Evolutionary conservation across 2,329 filamentous ascomycete genomes (phyloP), one percentile per base, ranked within the genome.

Genomic region (Emergomyces orientalis): DNA sequence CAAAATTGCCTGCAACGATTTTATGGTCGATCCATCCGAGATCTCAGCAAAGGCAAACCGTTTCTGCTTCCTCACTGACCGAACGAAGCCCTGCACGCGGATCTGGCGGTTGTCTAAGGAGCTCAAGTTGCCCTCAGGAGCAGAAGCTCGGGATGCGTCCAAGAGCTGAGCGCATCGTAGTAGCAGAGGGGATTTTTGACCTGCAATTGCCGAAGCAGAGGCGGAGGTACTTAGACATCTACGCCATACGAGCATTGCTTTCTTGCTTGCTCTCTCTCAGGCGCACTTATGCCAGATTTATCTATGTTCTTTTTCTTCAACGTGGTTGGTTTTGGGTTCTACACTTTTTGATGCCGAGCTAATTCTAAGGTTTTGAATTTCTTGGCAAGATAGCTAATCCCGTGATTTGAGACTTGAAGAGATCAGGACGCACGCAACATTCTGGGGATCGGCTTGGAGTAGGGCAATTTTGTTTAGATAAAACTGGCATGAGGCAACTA

Each of bases 21-120:
- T 81, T 68, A 90, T 80, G 51, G 89, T 91, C 14, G 91, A 95
- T 54, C 94, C 94, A 79, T 99, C 94, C 13, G 88, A 88, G 60
- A 97, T 81, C 64, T 91, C 85, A 60, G 92, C 88, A 77, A 99
- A 97, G 5, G 88, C 87, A 64, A 88, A 81, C 27, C 83, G 83
- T 74, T 97, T 96, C 80, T 95, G 91, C 74, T 90, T 89, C 65
- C 93, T 84, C 64, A 96, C 87, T 3, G 90, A 93, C 66, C 90
- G 85, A 62, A 97, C 82, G 78, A 88, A 93, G 65, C 92, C 93
- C 72, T 88, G 83, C 68, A 96, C 79, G 63, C 82, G 81, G 57
- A 88, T 68, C 62, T 77, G 70, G 64, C 74, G 70, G 64, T 76
- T 70, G 63, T 77, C 75, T 30, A 75, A 67, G 39, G 62, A 69